A percentile compares a stretch with the other conserved stretches of the same genome.
phyloP scores from a whole-genome alignment of 305 asterid species.

The Fraxinus sp. region DNA sequence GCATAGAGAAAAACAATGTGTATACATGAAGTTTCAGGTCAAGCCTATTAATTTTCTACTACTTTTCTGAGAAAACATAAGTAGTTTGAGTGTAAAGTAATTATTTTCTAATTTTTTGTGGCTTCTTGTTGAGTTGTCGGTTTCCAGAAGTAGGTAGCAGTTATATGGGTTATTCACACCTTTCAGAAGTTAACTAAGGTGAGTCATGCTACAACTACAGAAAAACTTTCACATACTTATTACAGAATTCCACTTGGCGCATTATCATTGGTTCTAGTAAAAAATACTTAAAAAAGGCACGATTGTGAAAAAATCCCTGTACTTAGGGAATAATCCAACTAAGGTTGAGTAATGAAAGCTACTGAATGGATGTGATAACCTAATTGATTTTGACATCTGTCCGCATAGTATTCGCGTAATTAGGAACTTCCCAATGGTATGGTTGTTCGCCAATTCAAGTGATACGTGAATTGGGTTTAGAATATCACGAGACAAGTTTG shows the following conservation, averaged over 20 bases:
- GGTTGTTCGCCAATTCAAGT: background rate
- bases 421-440: background rate
- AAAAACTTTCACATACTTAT: too few species aligned
- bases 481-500: background rate
- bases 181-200: constrained; percentile 17
- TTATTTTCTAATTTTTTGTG: constrained; percentile 1
- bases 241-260: too few species aligned
- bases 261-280: too few species aligned
- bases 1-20: background rate
- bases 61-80: background rate
- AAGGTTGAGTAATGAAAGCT: constrained; percentile 26
- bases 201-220: too few species aligned
- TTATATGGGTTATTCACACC: constrained; percentile 29
- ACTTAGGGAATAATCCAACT: too few species aligned
- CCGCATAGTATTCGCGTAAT: background rate
- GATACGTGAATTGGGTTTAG: background rate
- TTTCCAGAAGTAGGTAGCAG: constrained; percentile 38
- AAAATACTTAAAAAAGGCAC: too few species aligned
- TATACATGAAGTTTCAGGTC: background rate
- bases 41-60: background rate
- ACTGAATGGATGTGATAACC: constrained; percentile 7
- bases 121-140: constrained; percentile 35
- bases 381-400: background rate
- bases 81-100: constrained; percentile 2
- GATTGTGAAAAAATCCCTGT: too few species aligned